Base-by-base conservation (phyloP, 345 rosid species). In the Eucalyptus marginata region DNA sequence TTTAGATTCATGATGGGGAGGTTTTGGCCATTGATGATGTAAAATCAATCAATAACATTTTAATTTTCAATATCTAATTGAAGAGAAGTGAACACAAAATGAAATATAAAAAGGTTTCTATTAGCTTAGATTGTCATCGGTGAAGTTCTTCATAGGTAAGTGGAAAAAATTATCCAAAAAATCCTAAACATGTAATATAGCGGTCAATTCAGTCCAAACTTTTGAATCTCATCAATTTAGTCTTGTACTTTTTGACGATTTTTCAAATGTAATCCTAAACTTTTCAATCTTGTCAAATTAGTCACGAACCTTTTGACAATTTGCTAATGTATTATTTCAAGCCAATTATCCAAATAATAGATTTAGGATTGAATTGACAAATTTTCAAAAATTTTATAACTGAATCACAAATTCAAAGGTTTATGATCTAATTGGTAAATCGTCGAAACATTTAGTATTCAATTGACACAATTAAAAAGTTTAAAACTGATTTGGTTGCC, bases 401-500 rank as follows among this genome's bases (percentile, higher is more conserved):
- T 52, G 20, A 52, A 18, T 52, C 58, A 52, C 58, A 52, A 52
- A 52, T 24, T 56, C 5, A 56, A 9, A 56, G 29, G 13, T 56
- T 56, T 56, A 56, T 24, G 3, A 56, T 10, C 0, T 56, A 56
- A 56, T 22, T 56, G 62, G 3, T 22, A 56, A 56, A 56, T 24
- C 1, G 6, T 56, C 12, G 3, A 24, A 56, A 56, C 5, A 0
- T 56, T 56, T 56, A 56, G 1, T 3, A 56, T 10, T 56, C 3
- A 56, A 5, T 56, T 24, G 1, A 4, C 13, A 24, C 6, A 56
- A 56, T 56, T 10, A 22, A 56, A 56, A 56, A 4, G 3, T 24
- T 56, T 24, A 4, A 56, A 24, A 56, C 6, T 4, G 5, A 56
- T 4, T 56, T 56, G 0, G 3, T 2, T 4, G 1, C 6, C 1